Evolutionary conservation across 2,329 filamentous ascomycete species (phyloP), one percentile per base, ranked within the genome.

Genomic region (Penicillium sp.): DNA sequence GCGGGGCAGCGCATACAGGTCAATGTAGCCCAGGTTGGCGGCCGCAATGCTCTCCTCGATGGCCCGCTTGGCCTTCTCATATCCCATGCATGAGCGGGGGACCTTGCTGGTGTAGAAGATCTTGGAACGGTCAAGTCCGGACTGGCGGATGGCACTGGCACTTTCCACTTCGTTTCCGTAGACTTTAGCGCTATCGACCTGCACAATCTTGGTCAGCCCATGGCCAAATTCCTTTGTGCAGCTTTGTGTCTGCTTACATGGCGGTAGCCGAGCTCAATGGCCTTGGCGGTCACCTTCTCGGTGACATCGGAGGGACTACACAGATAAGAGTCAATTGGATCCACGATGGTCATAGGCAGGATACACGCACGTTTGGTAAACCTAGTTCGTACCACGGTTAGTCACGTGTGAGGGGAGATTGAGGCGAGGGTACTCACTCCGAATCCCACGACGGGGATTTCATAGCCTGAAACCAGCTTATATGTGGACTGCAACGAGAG

Each of bases 51-150:
- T 88, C 49, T 80, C 75, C 59, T 87, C 75, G 59, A 95, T 80
- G 59, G 86, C 82, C 14, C 78, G 77, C 69, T 85, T 86, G 21
- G 88, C 81, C 53, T 77, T 81, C 13, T 86, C 81, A 65, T 93
- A 94, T 57, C 79, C 80, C 66, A 84, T 77, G 2, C 67, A 59
- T 11, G 67, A 72, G 2, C 77, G 74, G 4, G 81, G 81, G 7
- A 87, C 78, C 66, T 87, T 87, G 56, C 79, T 83, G 6, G 84
- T 87, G 69, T 84, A 86, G 74, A 86, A 87, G 51, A 86, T 74
- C 34, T 83, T 70, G 22, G 77, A 76, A 7, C 85, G 79, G 11
- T 80, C 77, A 45, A 86, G 64, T 2, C 75, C 74, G 6, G 80
- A 79, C 49, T 76, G 75, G 1, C 75, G 69, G 56, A 87, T 81